These are phyloP conservation scores for Aphanomyces invadans DNA, from an alignment of 352 stramenopile species.

Conservation along the genomic window DNA sequence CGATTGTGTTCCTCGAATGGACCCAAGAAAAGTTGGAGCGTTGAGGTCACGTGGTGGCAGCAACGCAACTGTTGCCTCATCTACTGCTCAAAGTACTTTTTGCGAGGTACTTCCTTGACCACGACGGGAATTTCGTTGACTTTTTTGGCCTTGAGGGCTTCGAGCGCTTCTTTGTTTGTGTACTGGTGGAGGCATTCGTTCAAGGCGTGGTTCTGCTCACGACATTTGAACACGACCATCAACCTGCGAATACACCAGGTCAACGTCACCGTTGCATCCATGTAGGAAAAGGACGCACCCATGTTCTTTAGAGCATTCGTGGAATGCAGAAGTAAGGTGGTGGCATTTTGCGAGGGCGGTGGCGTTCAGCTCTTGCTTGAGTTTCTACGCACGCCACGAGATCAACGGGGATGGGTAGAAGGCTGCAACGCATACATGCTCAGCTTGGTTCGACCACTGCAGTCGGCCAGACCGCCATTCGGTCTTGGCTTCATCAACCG, in stretches of 20 bases:
- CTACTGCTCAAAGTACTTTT: constrained; percentile 17
- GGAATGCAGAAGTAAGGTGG: constrained; percentile 47
- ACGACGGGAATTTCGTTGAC: constrained; percentile 16
- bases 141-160: constrained; percentile 23
- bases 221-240: constrained; percentile 68
- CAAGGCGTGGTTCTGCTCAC: constrained; percentile 60
- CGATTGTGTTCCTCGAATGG: no score
- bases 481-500: constrained; percentile 10
- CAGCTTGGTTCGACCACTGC: constrained; percentile 76
- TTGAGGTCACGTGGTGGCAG: no score
- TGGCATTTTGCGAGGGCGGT: constrained; percentile 76
- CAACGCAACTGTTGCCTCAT: no score
- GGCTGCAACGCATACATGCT: constrained; percentile 40
- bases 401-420: constrained; percentile 9
- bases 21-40: no score
- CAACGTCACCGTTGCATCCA: not conserved
- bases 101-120: constrained; percentile 2
- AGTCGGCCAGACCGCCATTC: constrained; percentile 54
- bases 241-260: constrained; percentile 23
- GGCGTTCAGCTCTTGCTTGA: constrained; percentile 73
- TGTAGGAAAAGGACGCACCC: constrained; percentile 20
- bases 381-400: constrained; percentile 36
- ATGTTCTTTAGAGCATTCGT: constrained; percentile 55
- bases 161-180: constrained; percentile 68
- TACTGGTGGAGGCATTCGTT: constrained; percentile 76